Base-by-base conservation (phyloP, 1,284 basidiomycete species). In the Naganishia sp. region DNA sequence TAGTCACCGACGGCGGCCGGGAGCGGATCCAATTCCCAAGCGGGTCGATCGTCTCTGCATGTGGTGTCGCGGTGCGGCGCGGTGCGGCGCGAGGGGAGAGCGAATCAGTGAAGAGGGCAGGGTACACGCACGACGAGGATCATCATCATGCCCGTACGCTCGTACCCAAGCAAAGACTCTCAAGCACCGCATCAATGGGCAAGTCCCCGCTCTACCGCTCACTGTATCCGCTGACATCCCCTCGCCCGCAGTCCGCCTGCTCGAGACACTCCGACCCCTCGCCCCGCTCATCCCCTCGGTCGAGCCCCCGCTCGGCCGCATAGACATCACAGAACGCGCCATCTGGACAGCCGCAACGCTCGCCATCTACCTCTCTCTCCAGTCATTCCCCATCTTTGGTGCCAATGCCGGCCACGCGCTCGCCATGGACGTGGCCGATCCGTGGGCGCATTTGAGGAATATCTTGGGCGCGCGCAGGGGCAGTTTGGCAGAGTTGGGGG, bases 331-430 rank as follows among this genome's bases (percentile, higher is more conserved):
- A 21, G 57, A 61, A 42, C 57, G 57, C 17, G 57, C 57, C 4
- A 61, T 61, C 57, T 61, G 57, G 57, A 61, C 57, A 31, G 57
- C 57, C 6, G 57, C 28, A 21, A 61, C 57, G n/a, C 47, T 61
- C 57, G 57, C 57, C 13, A 31, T 61, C 32, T 61, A 61, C 47
- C 57, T 61, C 57, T 23, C 47, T 5, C 57, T 61, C 21, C 32
- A 35, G n/a, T 61, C 57, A 1, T 61, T 61, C 21, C 57, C 57
- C 32, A 32, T 61, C 21, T 61, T 61, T 23, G 56, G 47, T 35
- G 57, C 57, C 25, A 35, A 54, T 35, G 39, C 52, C 2, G 52
- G 52, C 6, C 47, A 50, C 23, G 46, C 23, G 13, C 47, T 42
- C n/a, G 57, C 46, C 15, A 61, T 61, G 57, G 57, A 58, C 25